These are phyloP conservation scores for Fusarium sp. DNA, from an alignment of 2,329 filamentous ascomycete genomes.

Conservation along the genomic window DNA sequence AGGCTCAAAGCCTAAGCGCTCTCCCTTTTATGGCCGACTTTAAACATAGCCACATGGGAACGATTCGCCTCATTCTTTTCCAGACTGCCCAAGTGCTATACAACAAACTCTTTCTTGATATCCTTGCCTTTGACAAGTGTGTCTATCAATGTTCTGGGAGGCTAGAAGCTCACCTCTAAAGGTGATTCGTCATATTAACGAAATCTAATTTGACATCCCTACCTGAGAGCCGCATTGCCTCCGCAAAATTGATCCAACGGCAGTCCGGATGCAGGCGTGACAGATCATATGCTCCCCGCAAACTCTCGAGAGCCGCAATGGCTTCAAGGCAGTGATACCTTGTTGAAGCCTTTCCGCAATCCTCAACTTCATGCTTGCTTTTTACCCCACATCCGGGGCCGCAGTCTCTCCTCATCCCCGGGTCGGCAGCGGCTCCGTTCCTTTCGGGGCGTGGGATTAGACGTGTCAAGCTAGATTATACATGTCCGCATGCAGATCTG, in stretches of 20 bases:
- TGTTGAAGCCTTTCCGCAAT: constrained; percentile 11
- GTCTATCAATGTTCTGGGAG: background rate
- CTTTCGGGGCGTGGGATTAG: constrained; percentile 25
- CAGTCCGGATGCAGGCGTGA: constrained; percentile 17
- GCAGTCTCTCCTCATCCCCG: constrained; percentile 37
- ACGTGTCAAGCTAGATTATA: constrained; percentile 15
- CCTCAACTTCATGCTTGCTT: constrained; percentile 36
- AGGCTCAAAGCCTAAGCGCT: constrained; percentile 13
- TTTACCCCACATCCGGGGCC: constrained; percentile 42
- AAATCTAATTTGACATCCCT: constrained; percentile 3
- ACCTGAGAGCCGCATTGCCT: constrained; percentile 7
- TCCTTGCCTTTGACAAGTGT: constrained; percentile 1
- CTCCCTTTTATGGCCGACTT: background rate
- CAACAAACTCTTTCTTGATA: background rate
- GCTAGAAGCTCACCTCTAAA: background rate
- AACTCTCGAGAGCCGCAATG: constrained; percentile 37
- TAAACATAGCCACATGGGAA: constrained; percentile 7
- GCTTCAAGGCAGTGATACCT: constrained; percentile 9
- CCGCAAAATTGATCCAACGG: background rate
- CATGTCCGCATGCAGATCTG: constrained; percentile 35
- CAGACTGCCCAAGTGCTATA: background rate
- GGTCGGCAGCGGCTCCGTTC: constrained; percentile 32
- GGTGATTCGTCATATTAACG: constrained; percentile 1
- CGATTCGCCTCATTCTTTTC: constrained; percentile 4
- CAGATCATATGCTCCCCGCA: constrained; percentile 30